Percentiles rank a stretch among this genome's conserved stretches.
Conservation (phyloP, 805 yeast species). For the Aciculoconidium aculeatum region DNA sequence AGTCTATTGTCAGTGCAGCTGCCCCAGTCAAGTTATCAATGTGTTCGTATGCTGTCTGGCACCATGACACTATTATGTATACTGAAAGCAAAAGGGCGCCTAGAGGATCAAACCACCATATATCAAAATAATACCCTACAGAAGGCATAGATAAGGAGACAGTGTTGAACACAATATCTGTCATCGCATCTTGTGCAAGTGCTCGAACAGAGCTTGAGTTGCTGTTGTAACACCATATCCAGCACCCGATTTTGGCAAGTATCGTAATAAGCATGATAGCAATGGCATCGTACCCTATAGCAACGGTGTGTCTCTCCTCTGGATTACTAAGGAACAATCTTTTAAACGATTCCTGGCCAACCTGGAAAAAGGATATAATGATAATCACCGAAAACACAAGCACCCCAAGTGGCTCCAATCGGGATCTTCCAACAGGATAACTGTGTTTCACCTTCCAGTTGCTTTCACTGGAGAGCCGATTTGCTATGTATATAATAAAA, state of each 20-base stretch:
- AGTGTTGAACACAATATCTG: conserved; percentile 68
- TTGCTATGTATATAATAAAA: conserved; percentile 60
- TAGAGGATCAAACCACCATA: conserved; percentile 71
- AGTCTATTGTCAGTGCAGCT: conserved; percentile 55
- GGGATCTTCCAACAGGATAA: conserved; percentile 66
- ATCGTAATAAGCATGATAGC: conserved; percentile 62
- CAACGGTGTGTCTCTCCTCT: conserved; percentile 35
- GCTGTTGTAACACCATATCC: conserved; percentile 55
- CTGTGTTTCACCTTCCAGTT: conserved; percentile 42
- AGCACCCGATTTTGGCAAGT: conserved; percentile 53
- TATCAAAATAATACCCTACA: conserved; percentile 42
- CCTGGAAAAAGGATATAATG: conserved; percentile 65
- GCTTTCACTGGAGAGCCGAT: conserved; percentile 40
- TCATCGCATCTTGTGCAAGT: conserved; percentile 74
- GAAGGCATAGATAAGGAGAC: conserved; percentile 70
- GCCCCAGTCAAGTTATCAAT: conserved; percentile 73
- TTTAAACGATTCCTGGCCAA: conserved; percentile 57
- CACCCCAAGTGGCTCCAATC: conserved; percentile 76
- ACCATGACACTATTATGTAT: conserved; percentile 63
- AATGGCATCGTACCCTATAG: conserved; percentile 45
- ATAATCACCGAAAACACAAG: conserved; percentile 67
- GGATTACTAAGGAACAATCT: conserved; percentile 33
- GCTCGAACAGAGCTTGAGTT: conserved; percentile 69
- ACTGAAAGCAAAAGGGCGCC: conserved; percentile 63
- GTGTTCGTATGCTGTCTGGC: conserved; percentile 59